Evolutionary conservation across 345 rosid species (phyloP).

Genomic region (Euphorbia tirucalli): DNA sequence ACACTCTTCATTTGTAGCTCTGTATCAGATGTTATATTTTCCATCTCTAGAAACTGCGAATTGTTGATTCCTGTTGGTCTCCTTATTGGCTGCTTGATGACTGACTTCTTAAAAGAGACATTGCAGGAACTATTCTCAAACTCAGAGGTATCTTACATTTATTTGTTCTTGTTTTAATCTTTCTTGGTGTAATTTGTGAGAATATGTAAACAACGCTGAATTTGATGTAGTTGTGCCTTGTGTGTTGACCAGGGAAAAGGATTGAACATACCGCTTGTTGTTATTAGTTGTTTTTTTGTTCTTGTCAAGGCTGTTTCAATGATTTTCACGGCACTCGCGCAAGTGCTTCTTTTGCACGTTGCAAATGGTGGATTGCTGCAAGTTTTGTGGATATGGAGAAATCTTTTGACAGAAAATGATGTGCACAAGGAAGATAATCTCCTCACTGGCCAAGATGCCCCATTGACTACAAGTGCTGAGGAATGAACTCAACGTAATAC

Average conservation of each 20-base stretch:
- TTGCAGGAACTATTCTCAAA: conserved; percentile 17
- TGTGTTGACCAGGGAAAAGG: conserved; percentile 30
- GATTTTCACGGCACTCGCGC: conserved; percentile 18
- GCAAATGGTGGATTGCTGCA: conserved; percentile 61
- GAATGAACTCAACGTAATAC: not conserved
- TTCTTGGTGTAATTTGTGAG: not conserved
- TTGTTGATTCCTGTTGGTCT: conserved; percentile 50
- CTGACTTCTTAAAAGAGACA: conserved; percentile 42
- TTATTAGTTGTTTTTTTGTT: conserved; percentile 35
- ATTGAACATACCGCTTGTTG: conserved; percentile 22
- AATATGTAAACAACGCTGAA: not conserved
- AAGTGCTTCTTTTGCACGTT: conserved; percentile 41
- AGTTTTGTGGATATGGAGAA: conserved; percentile 47
- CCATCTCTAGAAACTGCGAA: conserved; percentile 41
- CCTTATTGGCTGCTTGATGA: conserved; percentile 36
- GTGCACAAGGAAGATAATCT: not conserved
- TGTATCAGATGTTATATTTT: conserved; percentile 38
- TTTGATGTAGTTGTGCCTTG: conserved; percentile 1
- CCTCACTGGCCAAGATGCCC: conserved; percentile 8
- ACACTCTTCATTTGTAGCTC: conserved; percentile 24
- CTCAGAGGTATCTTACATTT: conserved; percentile 31
- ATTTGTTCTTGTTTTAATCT: not conserved
- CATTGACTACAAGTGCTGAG: not conserved
- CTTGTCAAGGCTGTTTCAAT: conserved; percentile 36
- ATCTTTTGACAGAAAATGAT: conserved; percentile 14